Conservation (phyloP, 306 rosid species). For the Quercus aquifolioides region DNA sequence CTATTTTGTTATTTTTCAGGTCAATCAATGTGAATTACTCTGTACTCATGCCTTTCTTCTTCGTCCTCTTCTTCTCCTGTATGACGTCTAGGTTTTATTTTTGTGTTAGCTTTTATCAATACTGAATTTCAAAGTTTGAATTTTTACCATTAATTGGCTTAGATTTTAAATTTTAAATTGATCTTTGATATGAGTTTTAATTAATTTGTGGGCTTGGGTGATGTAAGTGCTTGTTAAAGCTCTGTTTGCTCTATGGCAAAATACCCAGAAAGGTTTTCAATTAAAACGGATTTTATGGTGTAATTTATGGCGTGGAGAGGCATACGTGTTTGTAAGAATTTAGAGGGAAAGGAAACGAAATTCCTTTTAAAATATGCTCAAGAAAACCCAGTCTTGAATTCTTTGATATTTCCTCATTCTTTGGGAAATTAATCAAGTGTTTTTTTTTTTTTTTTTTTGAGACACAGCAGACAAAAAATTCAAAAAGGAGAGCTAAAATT, state of each 20-base stretch:
- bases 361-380: background rate
- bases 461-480: background rate
- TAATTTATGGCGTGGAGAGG: too few species aligned
- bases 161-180: background rate
- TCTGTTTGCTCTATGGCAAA: background rate
- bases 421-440: background rate
- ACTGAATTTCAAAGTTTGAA: background rate
- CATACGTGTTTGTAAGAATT: too few species aligned
- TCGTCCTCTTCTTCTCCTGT: too few species aligned
- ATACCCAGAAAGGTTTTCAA: background rate
- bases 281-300: background rate
- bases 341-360: background rate
- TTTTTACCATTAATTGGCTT: background rate
- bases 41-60: background rate
- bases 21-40: background rate
- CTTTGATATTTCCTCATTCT: background rate
- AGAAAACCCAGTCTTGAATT: background rate
- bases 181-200: background rate
- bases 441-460: background rate
- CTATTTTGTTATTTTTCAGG: background rate
- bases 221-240: background rate
- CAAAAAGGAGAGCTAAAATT: background rate
- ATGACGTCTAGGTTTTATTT: background rate
- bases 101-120: background rate
- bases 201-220: background rate